A percentile compares a stretch with the other conserved stretches of the same genome.
Evolutionary conservation across 345 rosid genomes (phyloP).

Genomic region (Odontarrhena argentea): DNA sequence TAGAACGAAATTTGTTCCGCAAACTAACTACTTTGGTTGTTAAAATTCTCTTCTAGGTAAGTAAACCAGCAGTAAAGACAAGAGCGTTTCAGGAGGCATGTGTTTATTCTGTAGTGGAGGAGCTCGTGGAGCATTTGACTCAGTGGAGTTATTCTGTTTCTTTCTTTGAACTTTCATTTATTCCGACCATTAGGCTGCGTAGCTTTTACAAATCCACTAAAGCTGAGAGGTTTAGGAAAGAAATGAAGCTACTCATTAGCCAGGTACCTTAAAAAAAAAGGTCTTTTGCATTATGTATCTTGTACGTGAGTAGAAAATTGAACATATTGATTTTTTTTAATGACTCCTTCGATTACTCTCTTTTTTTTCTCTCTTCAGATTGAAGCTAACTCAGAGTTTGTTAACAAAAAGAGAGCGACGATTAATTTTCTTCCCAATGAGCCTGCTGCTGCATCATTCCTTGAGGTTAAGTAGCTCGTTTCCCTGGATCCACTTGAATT

Average conservation of each 20-base stretch:
- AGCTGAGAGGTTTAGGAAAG: constrained; percentile 85
- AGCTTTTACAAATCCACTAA: constrained; percentile 77
- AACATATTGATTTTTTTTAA: not conserved
- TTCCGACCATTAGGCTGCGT: constrained; percentile 73
- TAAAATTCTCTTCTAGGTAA: constrained; percentile 48
- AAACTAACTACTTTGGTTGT: constrained; percentile 11
- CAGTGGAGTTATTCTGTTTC: constrained; percentile 88
- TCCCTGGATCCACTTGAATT: not conserved
- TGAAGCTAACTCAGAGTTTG: constrained; percentile 65
- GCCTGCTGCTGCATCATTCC: constrained; percentile 61
- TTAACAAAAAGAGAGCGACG: constrained; percentile 59
- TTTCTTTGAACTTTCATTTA: constrained; percentile 83
- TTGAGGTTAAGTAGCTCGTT: constrained; percentile 52
- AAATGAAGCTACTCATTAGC: constrained; percentile 78
- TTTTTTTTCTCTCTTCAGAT: constrained; percentile 45
- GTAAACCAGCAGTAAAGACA: constrained; percentile 81
- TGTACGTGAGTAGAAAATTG: not conserved
- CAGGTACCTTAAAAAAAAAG: constrained; percentile 51
- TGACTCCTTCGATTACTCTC: constrained; percentile 18
- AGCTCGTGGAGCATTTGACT: constrained; percentile 85
- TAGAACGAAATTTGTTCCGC: not conserved
- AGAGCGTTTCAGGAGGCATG: constrained; percentile 95
- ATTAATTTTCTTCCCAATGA: constrained; percentile 72
- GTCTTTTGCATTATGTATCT: not conserved
- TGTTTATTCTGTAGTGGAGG: constrained; percentile 79